phyloP scores from a whole-genome alignment of 1,284 basidiomycete genomes.

The Sutorius eximius region DNA sequence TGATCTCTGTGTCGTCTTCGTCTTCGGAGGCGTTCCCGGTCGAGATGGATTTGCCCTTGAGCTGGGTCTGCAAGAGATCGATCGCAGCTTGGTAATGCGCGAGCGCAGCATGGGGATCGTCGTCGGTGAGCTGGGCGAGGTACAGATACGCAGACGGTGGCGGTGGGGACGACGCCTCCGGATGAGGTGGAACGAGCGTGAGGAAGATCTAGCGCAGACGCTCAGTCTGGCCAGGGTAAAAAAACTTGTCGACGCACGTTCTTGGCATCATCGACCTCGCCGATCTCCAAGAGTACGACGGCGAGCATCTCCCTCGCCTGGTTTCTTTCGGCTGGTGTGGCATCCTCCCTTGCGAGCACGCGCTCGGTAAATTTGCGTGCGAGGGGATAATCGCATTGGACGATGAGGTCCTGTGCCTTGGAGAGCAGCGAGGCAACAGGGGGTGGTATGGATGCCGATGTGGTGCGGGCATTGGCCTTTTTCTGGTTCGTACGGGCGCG shows the following conservation, averaged over 20 bases:
- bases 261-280: constrained; percentile 73
- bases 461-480: constrained; percentile 36
- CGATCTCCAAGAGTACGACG: constrained; percentile 74
- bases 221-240: not conserved
- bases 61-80: constrained; percentile 66
- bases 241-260: constrained; percentile 46
- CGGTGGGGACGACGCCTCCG: constrained; percentile 56
- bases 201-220: constrained; percentile 56
- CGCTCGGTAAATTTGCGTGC: constrained; percentile 73
- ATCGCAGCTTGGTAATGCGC: constrained; percentile 81
- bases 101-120: constrained; percentile 77
- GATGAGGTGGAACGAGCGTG: constrained; percentile 60
- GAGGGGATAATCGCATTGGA: constrained; percentile 83
- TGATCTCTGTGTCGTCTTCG: constrained; percentile 63
- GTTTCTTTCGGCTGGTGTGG: constrained; percentile 47
- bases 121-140: constrained; percentile 82
- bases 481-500: constrained; percentile 59
- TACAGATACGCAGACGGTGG: constrained; percentile 87
- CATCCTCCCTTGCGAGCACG: constrained; percentile 64
- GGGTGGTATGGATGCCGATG: constrained; percentile 35
- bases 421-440: constrained; percentile 57
- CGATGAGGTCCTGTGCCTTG: constrained; percentile 76
- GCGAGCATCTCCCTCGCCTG: constrained; percentile 82
- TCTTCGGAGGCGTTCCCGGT: constrained; percentile 40
- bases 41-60: constrained; percentile 58